phyloP scores from a whole-genome alignment of 768 basidiomycete species.

The Lyophyllum decastes region DNA sequence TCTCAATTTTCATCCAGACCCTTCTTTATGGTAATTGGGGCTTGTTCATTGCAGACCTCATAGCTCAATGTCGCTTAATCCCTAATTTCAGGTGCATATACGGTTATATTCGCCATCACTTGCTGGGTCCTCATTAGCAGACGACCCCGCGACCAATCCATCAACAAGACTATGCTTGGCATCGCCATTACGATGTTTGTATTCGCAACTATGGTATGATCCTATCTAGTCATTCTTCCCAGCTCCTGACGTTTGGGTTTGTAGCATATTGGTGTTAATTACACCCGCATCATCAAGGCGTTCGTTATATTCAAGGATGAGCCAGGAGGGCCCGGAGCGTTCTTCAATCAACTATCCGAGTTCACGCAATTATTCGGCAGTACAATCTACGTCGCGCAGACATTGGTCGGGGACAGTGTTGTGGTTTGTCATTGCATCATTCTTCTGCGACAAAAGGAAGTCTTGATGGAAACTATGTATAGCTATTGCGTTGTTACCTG shows the following conservation, averaged over 20 bases:
- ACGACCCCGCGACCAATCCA: constrained; percentile 22
- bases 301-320: constrained; percentile 29
- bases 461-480: neutral
- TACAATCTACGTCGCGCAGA: constrained; percentile 36
- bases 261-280: constrained; percentile 38
- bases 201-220: constrained; percentile 31
- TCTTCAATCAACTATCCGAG: constrained; percentile 33
- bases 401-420: constrained; percentile 37
- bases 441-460: neutral
- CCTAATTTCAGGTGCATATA: constrained; percentile 30
- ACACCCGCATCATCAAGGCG: constrained; percentile 33
- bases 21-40: constrained; percentile 24
- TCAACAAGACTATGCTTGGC: constrained; percentile 31
- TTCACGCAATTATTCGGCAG: constrained; percentile 39
- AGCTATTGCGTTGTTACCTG: constrained; percentile 8
- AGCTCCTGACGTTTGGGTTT: neutral
- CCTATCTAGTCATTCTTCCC: neutral
- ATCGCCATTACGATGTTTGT: constrained; percentile 33
- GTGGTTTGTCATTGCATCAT: constrained; percentile 23
- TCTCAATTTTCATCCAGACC: constrained; percentile 26
- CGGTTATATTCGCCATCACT: constrained; percentile 29
- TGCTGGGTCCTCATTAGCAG: constrained; percentile 29
- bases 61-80: neutral
- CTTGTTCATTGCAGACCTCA: neutral
- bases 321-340: constrained; percentile 29